Evolutionary conservation across 2,329 filamentous ascomycete species (phyloP).

Genomic region (Aphanocladium album): DNA sequence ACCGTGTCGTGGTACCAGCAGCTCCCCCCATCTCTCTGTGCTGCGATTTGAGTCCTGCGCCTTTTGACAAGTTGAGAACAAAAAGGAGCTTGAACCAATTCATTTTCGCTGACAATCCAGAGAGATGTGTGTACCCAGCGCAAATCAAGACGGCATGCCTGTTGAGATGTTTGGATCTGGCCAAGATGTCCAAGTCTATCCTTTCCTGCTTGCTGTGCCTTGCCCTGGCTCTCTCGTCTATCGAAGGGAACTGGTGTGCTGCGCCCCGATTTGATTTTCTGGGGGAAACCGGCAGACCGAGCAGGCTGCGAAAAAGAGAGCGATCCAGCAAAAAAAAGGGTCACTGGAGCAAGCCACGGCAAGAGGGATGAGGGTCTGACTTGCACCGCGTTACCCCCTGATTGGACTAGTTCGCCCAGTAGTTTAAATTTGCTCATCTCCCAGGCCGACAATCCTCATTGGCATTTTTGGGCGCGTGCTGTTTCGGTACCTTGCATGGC

Average conservation of each 20-base stretch:
- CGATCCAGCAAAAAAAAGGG: background rate
- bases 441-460: background rate
- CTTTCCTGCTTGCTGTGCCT: background rate
- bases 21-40: no score
- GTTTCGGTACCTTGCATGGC: background rate
- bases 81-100: no score
- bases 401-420: background rate
- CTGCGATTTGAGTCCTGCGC: no score
- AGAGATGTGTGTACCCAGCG: no score
- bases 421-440: constrained; percentile 8
- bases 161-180: no score
- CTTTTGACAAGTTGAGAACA: no score
- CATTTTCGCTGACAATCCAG: no score
- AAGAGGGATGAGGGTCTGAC: background rate
- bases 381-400: background rate
- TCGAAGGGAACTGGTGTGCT: background rate
- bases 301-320: no score
- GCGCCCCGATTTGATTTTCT: constrained; percentile 9
- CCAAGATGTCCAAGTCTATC: background rate
- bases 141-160: no score
- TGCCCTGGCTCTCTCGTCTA: background rate
- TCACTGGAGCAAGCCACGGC: background rate
- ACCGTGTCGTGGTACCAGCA: no score
- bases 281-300: background rate
- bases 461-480: background rate